Base-by-base conservation (phyloP, 2,329 filamentous ascomycete species). In the Leptographium radiaticola region DNA sequence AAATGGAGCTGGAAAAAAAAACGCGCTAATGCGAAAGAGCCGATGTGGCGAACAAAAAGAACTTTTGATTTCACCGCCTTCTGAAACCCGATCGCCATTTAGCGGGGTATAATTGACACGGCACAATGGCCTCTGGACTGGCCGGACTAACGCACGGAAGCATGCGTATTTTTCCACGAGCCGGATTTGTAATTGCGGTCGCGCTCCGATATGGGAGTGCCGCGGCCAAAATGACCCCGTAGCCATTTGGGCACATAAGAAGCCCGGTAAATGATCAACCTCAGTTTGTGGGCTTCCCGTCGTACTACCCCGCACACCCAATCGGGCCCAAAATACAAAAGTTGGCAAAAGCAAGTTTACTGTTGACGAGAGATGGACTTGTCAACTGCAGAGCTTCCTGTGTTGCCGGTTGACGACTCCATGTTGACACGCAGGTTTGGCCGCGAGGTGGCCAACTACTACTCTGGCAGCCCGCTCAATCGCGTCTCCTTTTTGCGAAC, bases 391-490 rank as follows among this genome's bases (percentile, higher is more conserved):
- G 53, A 54, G 56, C 66, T 70, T 38, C 75, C 76, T 54, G 68
- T 72, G 60, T 67, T 74, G 54, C 67, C 72, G 53, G 67, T 69
- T 67, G 68, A 78, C 68, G 71, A 75, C 67, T 80, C 77, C 13
- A 88, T 89, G 81, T 74, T 93, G 62, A 80, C 82, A 61, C 75
- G 80, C 56, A 87, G 84, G 65, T 91, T 89, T 69, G 87, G 87
- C 67, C 83, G 79, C 60, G 87, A 91, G 69, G 75, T 87, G 57
- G 78, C 84, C 65, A 93, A 91, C 70, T 93, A 93, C 77, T 93
- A 90, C 69, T 81, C 86, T 50, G 85, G 87, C 60, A 84, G 80
- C 53, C 85, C 83, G 8, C 69, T 91, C 55, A 91, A 93, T 71
- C 82, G 87, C 47, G 77, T 90, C 48, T 87, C 85, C 16, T 93